These are phyloP conservation scores for Ophiostoma quercus DNA, from an alignment of 2,329 filamentous ascomycete species.

Conservation along the genomic window DNA sequence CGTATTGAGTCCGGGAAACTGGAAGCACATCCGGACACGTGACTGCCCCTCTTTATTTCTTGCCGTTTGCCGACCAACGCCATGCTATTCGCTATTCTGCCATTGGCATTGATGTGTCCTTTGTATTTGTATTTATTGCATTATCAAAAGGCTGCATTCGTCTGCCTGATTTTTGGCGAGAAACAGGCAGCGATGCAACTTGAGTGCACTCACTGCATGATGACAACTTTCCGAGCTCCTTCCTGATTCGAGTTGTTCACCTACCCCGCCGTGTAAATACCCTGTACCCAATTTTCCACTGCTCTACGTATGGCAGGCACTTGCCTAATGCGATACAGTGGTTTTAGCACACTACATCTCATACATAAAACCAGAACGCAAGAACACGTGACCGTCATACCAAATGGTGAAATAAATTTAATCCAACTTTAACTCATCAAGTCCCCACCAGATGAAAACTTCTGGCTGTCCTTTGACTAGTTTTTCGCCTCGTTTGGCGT, in stretches of 20 bases:
- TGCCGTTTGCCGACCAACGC: not conserved
- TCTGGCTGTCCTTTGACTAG: not conserved
- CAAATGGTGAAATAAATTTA: not conserved
- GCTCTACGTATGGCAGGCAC: too few species aligned
- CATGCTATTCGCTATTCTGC: not conserved
- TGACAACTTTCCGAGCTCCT: not conserved
- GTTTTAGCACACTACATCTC: too few species aligned
- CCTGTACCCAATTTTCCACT: not conserved
- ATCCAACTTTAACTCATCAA: not conserved
- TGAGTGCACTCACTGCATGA: not conserved
- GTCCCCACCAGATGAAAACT: not conserved
- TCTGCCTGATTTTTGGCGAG: not conserved
- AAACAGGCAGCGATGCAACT: not conserved
- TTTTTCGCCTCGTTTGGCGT: constrained; percentile 9
- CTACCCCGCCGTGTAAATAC: not conserved
- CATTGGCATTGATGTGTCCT: not conserved
- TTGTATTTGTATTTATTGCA: not conserved
- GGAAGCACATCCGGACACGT: not conserved
- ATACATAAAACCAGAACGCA: too few species aligned
- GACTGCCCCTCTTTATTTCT: not conserved
- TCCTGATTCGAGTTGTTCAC: not conserved
- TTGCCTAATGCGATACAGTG: too few species aligned
- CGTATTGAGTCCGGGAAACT: too few species aligned
- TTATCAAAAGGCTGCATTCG: not conserved
- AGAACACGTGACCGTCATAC: too few species aligned